Evolutionary conservation across 345 rosid genomes (phyloP), one percentile per base, ranked within the genome.

Genomic region (Acer negundo): DNA sequence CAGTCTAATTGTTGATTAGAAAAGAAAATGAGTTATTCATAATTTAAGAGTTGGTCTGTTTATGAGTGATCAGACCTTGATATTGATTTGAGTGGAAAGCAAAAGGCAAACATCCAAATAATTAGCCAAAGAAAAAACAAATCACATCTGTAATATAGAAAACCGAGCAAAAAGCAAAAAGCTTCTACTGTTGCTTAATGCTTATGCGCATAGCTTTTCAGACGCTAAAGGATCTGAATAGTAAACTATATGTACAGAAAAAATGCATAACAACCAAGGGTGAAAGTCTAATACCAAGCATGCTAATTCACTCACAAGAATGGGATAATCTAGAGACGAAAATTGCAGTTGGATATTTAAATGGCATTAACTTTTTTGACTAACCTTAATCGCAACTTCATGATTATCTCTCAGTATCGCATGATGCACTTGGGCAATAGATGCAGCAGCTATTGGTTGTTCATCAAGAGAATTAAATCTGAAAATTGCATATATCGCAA

Each of bases 361-460:
- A 51, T 7, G 40, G 44, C 26, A 67, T 31, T 46, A 67, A 59
- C 63, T 58, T 15, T 55, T 23, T 16, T 55, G 10, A 69, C 83
- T 16, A 77, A 94, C 98, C 98, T 95, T 95, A 40, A 95, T 75
- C 56, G 94, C 98, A 75, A 93, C 97, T 84, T 88, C 93, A 76
- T 86, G 90, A 82, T 74, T 59, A 77, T 91, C 80, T 80, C 83
- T 91, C 77, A 91, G 75, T 42, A 87, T 73, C 1, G 97, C 98
- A 69, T 24, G 95, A 80, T 95, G 98, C 46, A 93, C 98, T 85
- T 95, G 98, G 59, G 97, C 97, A 85, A 95, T 93, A 69, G 98
- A 95, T 59, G 98, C 98, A 73, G 98, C 95, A 80, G 97, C 98
- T 70, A 91, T 89, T 53, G 98, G 94, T 81, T 87, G 89, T 79